A percentile compares a stretch with the other conserved stretches of the same genome.
These are phyloP conservation scores for Bipolaris sorokiniana DNA, from an alignment of 2,329 filamentous ascomycete species.

Conservation along the genomic window DNA sequence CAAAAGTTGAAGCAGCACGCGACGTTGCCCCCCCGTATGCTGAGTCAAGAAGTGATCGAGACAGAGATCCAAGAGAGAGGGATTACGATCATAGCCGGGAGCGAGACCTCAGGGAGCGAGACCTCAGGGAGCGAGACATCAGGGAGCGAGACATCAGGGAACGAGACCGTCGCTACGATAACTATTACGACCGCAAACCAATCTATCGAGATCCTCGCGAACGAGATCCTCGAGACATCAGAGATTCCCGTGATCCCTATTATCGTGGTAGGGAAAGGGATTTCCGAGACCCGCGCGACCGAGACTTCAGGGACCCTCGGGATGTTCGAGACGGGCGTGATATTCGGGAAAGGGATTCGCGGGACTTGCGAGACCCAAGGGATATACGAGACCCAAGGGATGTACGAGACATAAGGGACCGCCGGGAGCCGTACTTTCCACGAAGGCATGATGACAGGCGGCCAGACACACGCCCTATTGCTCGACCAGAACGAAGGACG, in stretches of 20 bases:
- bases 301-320: constrained; percentile 31
- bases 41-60: constrained; percentile 34
- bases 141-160: constrained; percentile 52
- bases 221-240: constrained; percentile 27
- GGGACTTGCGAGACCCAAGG: constrained; percentile 22
- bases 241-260: constrained; percentile 26
- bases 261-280: constrained; percentile 26
- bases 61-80: constrained; percentile 29
- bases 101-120: constrained; percentile 50
- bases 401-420: constrained; percentile 35
- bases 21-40: constrained; percentile 30
- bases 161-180: constrained; percentile 45
- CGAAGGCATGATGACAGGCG: constrained; percentile 37
- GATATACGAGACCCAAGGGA: constrained; percentile 33
- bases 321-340: constrained; percentile 26
- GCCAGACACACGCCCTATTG: constrained; percentile 45
- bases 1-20: constrained; percentile 46
- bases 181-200: constrained; percentile 34
- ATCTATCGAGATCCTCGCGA: constrained; percentile 40
- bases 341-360: constrained; percentile 27
- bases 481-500: constrained; percentile 45
- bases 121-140: constrained; percentile 52
- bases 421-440: constrained; percentile 37
- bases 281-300: constrained; percentile 27
- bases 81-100: constrained; percentile 43